Evolutionary conservation across 2,329 filamentous ascomycete genomes (phyloP), one percentile per base, ranked within the genome.

Genomic region (Didymella lethalis): DNA sequence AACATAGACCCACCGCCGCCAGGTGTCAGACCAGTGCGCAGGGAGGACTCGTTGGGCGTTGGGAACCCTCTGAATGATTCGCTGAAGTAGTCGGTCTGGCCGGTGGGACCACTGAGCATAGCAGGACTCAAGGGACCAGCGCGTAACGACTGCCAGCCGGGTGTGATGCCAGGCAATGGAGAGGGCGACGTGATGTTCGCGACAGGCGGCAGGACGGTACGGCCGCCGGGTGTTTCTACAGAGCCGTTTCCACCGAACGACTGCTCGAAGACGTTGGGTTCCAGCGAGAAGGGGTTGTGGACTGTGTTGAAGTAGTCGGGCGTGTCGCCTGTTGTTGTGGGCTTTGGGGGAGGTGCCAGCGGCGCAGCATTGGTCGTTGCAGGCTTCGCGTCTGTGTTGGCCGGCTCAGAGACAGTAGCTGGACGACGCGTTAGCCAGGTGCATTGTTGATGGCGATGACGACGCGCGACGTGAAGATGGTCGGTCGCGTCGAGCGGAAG

Each of bases 1-100:
- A 98, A 98, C 92, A 98, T 98, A 69, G 93, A 96, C 69, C 93
- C 94, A 75, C 93, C 93, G 66, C 94, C 94, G 61, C 95, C 95
- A 48, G 95, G 95, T 52, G 95, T 98, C 66, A 98, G 80, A 56
- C 95, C 95, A 60, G 93, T 95, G 61, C 95, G 86, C 51, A 98
- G 82, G 3, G 92, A 96, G 7, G 94, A 98, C 80, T 99, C 95
- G 86, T 97, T 97, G 0, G 94, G 94, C 4, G 95, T 98, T 4
- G 93, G 92, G 73, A 97, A 97, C 68, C 92, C 88, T 65, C 91
- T 87, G 64, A 96, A 90, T 51, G 88, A 89, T 71, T 96, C 92
- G 67, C 86, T 86, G 75, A 97, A 97, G 80, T 97, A 98, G 75
- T 97, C 93, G 76, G 86, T 90, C 54, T 80, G 78, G 44, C 81